A percentile compares a stretch with the other conserved stretches of the same genome.
These are phyloP conservation scores for Metarhizium rileyi DNA, from an alignment of 2,329 filamentous ascomycete genomes.

Conservation along the genomic window DNA sequence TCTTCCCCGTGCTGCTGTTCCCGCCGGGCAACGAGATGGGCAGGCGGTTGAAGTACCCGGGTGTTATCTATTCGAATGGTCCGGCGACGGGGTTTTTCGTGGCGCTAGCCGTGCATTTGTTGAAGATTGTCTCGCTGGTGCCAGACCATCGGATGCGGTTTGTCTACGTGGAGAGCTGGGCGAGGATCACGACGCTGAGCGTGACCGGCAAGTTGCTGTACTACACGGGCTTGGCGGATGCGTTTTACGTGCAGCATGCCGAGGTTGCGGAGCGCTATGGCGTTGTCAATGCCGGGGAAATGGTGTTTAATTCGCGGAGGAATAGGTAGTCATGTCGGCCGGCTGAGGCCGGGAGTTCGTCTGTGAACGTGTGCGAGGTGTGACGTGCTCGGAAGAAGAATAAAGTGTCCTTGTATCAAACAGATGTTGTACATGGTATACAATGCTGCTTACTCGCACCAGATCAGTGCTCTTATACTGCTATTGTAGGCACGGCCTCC, in stretches of 20 bases:
- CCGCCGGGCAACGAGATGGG: slow-evolving; percentile 17
- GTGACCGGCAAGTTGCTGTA: slow-evolving; percentile 72
- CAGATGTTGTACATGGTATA: slow-evolving; percentile 14
- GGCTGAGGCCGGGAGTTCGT: background rate
- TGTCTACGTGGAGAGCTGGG: slow-evolving; percentile 89
- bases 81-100: slow-evolving; percentile 81
- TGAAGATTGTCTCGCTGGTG: slow-evolving; percentile 36
- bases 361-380: too few relatives aligned
- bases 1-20: slow-evolving; percentile 44
- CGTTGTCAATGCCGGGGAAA: slow-evolving; percentile 26
- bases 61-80: slow-evolving; percentile 77
- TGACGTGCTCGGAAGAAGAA: background rate
- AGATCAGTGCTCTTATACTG: background rate
- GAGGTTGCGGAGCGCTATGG: slow-evolving; percentile 42
- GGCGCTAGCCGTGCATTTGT: slow-evolving; percentile 36
- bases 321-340: slow-evolving; percentile 7
- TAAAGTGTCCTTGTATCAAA: slow-evolving; percentile 6
- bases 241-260: slow-evolving; percentile 76
- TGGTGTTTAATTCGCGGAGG: slow-evolving; percentile 30
- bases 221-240: slow-evolving; percentile 54
- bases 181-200: slow-evolving; percentile 72
- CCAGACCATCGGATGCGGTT: slow-evolving; percentile 53
- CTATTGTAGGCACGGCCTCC: slow-evolving; percentile 8
- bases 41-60: slow-evolving; percentile 42
- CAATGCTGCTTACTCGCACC: slow-evolving; percentile 1